Evolutionary conservation across 2,329 filamentous ascomycete genomes (phyloP).

Genomic region (Rhytidhysteron rufulum): DNA sequence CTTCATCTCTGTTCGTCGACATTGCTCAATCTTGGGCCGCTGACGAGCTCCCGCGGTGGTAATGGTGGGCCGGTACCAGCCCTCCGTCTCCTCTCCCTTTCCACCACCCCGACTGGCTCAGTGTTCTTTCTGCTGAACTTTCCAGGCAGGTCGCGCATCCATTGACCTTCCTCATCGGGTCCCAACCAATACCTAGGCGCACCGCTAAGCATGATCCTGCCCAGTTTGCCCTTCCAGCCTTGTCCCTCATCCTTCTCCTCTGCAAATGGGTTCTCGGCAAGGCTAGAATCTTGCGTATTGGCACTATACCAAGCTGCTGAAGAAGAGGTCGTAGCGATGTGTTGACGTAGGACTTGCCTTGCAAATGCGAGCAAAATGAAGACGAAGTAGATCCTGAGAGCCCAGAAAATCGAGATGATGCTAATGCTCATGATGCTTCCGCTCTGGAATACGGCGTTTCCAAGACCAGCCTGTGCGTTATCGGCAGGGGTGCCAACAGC

Average conservation of each 20-base stretch:
- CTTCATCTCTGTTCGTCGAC: constrained; percentile 15
- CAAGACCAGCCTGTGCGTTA: constrained; percentile 44
- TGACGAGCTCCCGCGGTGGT: constrained; percentile 22
- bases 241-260: constrained; percentile 67
- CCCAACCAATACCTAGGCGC: constrained; percentile 80
- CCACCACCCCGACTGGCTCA: constrained; percentile 44
- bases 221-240: constrained; percentile 74
- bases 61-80: constrained; percentile 57
- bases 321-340: constrained; percentile 50
- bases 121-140: constrained; percentile 53
- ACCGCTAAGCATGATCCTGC: constrained; percentile 71
- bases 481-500: constrained; percentile 40
- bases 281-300: constrained; percentile 40
- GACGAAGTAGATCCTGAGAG: constrained; percentile 77
- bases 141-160: constrained; percentile 61
- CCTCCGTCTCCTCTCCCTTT: constrained; percentile 59
- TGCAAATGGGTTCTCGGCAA: constrained; percentile 67
- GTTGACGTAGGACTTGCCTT: constrained; percentile 68
- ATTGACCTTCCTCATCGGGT: constrained; percentile 60
- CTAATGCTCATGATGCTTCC: constrained; percentile 73
- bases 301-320: constrained; percentile 39
- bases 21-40: constrained; percentile 9
- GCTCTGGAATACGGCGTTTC: constrained; percentile 62
- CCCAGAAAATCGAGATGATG: constrained; percentile 69
- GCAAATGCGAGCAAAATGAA: constrained; percentile 81